These are phyloP conservation scores for Rhododendron henanense DNA, from an alignment of 148 eudicot species.

Conservation along the genomic window DNA sequence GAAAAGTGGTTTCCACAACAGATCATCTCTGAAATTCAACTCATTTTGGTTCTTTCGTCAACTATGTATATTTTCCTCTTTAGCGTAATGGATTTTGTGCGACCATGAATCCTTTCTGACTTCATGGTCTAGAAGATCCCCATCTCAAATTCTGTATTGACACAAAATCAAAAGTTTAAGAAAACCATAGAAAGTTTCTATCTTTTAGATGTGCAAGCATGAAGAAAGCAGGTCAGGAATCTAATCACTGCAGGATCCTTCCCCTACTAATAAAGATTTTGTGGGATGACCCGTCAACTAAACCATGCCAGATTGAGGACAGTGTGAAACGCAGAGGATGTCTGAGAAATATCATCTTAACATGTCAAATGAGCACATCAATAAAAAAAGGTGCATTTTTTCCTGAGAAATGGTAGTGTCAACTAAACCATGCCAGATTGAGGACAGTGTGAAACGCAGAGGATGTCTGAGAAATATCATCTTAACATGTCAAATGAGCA, in stretches of 20 bases:
- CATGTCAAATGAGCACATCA: too few species aligned
- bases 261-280: not conserved
- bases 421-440: too few species aligned
- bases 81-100: too few species aligned
- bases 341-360: too few species aligned
- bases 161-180: not conserved
- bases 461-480: too few species aligned
- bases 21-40: not conserved
- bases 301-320: not conserved
- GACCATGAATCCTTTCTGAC: not conserved
- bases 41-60: not conserved
- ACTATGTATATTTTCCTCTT: not conserved
- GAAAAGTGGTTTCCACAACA: not conserved
- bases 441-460: too few species aligned
- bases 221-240: not conserved
- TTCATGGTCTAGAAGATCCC: not conserved
- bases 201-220: not conserved
- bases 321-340: not conserved
- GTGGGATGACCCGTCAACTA: not conserved
- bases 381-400: too few species aligned
- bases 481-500: slow-evolving; percentile 2
- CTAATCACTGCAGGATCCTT: not conserved
- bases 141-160: not conserved
- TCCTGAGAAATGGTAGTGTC: too few species aligned
- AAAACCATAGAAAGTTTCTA: not conserved